These are phyloP conservation scores for Rhodosporidiobolus sp. DNA, from an alignment of 768 basidiomycete species.

Conservation along the genomic window DNA sequence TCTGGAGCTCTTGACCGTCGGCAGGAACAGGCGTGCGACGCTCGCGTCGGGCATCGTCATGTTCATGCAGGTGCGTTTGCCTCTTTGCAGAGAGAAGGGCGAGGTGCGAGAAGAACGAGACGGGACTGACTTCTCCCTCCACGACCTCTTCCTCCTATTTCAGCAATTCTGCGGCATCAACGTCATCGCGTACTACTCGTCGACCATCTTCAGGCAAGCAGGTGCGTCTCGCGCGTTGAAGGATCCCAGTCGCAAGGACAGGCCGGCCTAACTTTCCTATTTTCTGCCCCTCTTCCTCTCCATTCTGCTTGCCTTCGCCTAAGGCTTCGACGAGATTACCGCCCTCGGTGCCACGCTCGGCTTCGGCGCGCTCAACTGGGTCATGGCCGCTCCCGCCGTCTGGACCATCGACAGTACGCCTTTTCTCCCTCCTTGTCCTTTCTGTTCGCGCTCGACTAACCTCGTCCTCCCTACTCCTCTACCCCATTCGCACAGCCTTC, in stretches of 20 bases:
- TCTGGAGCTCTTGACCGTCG: constrained; percentile 51
- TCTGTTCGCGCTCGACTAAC: too few species aligned
- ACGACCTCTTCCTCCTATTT: constrained; percentile 65
- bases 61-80: not conserved
- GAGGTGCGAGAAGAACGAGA: too few species aligned
- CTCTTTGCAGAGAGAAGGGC: too few species aligned
- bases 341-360: constrained; percentile 41
- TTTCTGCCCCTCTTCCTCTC: not conserved
- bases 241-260: too few species aligned
- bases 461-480: not conserved
- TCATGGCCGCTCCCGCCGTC: constrained; percentile 13
- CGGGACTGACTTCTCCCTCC: too few species aligned
- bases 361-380: constrained; percentile 15
- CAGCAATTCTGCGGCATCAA: constrained; percentile 52
- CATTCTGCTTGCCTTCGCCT: not conserved
- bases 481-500: constrained; percentile 47
- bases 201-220: constrained; percentile 10
- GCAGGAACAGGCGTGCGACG: constrained; percentile 59
- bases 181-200: constrained; percentile 18
- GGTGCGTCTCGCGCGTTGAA: not conserved
- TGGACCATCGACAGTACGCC: constrained; percentile 10
- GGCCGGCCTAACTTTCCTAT: too few species aligned
- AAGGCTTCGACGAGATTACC: constrained; percentile 45
- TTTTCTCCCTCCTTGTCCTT: not conserved
- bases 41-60: constrained; percentile 53